Evolutionary conservation across 441 rosid species (phyloP), one percentile per base, ranked within the genome.

Genomic region (Hypseocharis bilobata): DNA sequence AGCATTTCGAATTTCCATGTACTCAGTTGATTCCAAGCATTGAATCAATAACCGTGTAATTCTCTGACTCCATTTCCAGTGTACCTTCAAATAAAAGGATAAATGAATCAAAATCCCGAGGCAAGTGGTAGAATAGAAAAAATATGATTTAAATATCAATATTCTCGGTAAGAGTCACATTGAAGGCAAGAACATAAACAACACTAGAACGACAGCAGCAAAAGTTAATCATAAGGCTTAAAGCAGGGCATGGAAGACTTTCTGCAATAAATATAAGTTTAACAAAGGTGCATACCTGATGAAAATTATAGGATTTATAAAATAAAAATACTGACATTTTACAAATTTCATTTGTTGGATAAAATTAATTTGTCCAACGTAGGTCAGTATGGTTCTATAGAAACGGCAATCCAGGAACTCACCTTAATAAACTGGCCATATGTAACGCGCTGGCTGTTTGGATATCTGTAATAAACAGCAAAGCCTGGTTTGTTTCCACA

Each of bases 401-500:
- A 8, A 26, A 25, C 3, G 4, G 25, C 60, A 27, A 14, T 26
- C 26, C 14, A 16, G 66, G 69, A 78, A 75, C 84, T 83, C 47
- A 95, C 99, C 97, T 92, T 95, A 63, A 92, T 90, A 82, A 95
- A 95, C 77, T 95, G 99, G 66, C 97, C 98, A 75, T 88, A 95
- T 44, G 96, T 89, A 70, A 95, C 99, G 6, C 99, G 93, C 83
- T 90, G 96, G 78, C 99, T 90, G 77, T 95, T 85, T 11, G 99
- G 99, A 72, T 77, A 92, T 78, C 98, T 81, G 74, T 95, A 95
- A 71, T 92, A 92, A 59, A 95, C 98, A 79, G 99, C 99, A 77
- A 95, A 95, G 65, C 99, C 99, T 36, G 99, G 99, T 98, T 86
- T 95, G 78, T 95, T 95, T 73, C 98, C 97, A 42, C 99, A 92